phyloP scores from a whole-genome alignment of 805 yeast genomes.

The Sugiyamaella smithiae region DNA sequence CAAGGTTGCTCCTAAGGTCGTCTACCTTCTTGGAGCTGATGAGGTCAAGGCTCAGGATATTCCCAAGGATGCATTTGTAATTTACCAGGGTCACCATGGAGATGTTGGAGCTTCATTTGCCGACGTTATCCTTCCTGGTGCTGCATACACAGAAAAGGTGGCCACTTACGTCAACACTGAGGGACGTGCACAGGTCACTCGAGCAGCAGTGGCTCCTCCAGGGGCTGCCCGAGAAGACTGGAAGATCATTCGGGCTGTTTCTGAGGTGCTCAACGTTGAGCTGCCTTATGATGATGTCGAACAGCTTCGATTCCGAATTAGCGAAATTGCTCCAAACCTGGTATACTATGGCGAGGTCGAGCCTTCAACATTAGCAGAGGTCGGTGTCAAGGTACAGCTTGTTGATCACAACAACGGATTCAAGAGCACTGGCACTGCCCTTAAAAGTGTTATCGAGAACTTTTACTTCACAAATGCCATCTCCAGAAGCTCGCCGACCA shows the following conservation, averaged over 20 bases:
- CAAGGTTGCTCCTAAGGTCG: slow-evolving; percentile 59
- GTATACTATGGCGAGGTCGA: slow-evolving; percentile 73
- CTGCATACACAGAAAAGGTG: slow-evolving; percentile 84
- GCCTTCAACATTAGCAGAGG: slow-evolving; percentile 48
- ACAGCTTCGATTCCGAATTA: slow-evolving; percentile 65
- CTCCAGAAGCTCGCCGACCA: slow-evolving; percentile 82
- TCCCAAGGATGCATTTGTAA: slow-evolving; percentile 82
- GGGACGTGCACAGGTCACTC: slow-evolving; percentile 80
- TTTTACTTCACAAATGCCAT: slow-evolving; percentile 87
- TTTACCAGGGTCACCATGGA: slow-evolving; percentile 91
- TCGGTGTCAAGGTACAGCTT: slow-evolving; percentile 51
- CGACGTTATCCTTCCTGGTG: slow-evolving; percentile 81
- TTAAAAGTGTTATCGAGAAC: slow-evolving; percentile 73
- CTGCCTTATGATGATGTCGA: slow-evolving; percentile 74
- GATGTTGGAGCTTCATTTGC: slow-evolving; percentile 85
- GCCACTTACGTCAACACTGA: slow-evolving; percentile 87
- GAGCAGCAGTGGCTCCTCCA: slow-evolving; percentile 86
- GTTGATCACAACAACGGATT: slow-evolving; percentile 37
- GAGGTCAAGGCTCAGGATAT: slow-evolving; percentile 66
- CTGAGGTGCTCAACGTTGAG: slow-evolving; percentile 68
- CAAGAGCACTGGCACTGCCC: slow-evolving; percentile 45
- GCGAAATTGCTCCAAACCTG: slow-evolving; percentile 77
- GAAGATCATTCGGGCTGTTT: slow-evolving; percentile 79
- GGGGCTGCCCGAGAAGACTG: slow-evolving; percentile 91
- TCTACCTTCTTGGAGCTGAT: slow-evolving; percentile 82